These are phyloP conservation scores for Yarrowia alimentaria DNA, from an alignment of 805 yeast species.

Conservation along the genomic window DNA sequence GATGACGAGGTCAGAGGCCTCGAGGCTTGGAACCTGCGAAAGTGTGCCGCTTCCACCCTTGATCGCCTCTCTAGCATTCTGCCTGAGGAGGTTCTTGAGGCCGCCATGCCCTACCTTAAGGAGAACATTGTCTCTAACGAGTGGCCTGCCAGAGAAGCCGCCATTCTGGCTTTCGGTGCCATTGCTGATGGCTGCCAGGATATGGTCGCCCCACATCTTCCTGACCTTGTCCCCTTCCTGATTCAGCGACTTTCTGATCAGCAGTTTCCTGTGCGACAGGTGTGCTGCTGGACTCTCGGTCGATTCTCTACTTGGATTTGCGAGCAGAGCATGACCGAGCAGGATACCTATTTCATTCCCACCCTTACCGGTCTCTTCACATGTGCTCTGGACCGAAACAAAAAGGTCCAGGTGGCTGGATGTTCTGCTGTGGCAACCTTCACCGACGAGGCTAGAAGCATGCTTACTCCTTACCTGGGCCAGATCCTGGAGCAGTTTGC, in stretches of 20 bases:
- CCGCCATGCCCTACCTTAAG: conserved; percentile 72
- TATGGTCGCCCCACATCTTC: conserved; percentile 66
- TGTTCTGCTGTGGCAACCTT: conserved; percentile 82
- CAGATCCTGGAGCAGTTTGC: conserved; percentile 69
- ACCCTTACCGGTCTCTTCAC: conserved; percentile 72
- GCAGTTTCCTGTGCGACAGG: conserved; percentile 85
- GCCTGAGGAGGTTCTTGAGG: conserved; percentile 64
- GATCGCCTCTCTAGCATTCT: conserved; percentile 71
- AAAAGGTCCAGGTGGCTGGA: conserved; percentile 94
- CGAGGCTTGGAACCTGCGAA: conserved; percentile 85
- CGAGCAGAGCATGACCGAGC: conserved; percentile 40
- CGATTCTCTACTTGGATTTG: conserved; percentile 80
- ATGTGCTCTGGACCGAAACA: conserved; percentile 77
- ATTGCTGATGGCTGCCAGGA: conserved; percentile 85
- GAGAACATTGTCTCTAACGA: conserved; percentile 63
- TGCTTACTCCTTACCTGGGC: conserved; percentile 62
- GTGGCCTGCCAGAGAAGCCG: conserved; percentile 92
- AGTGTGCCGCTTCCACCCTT: conserved; percentile 90
- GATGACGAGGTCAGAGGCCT: conserved; percentile 66
- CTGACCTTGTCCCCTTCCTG: conserved; percentile 77
- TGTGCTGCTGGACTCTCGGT: conserved; percentile 93
- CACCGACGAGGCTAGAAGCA: conserved; percentile 69
- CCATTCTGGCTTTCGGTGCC: conserved; percentile 93
- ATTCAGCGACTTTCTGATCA: conserved; percentile 72
- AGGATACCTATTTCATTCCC: conserved; percentile 59